These are phyloP conservation scores for Triangularia setosa DNA, from an alignment of 2,329 filamentous ascomycete genomes.

Conservation along the genomic window DNA sequence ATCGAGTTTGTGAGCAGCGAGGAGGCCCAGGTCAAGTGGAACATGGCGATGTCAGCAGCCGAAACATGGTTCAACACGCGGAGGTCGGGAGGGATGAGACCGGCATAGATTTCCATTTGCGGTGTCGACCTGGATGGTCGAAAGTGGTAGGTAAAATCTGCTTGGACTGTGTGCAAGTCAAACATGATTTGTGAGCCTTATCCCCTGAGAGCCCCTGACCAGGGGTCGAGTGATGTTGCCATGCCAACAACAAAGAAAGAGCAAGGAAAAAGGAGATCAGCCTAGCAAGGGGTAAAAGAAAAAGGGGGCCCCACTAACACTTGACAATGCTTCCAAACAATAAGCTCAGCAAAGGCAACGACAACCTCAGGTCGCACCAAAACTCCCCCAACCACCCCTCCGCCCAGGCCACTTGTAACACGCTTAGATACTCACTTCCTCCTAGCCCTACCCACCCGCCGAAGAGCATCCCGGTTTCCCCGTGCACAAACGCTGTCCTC, in stretches of 20 bases:
- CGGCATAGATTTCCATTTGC: constrained; percentile 20
- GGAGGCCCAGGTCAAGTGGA: constrained; percentile 18
- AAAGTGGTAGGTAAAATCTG: constrained; percentile 21
- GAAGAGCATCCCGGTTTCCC: constrained; percentile 3
- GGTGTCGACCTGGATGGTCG: constrained; percentile 4
- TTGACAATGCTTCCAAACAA: constrained; percentile 19
- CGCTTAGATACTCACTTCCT: constrained; percentile 6
- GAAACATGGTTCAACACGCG: constrained; percentile 14
- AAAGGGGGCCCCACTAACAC: constrained; percentile 8
- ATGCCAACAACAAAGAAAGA: background rate
- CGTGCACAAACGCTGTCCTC: constrained; percentile 3
- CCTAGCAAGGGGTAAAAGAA: too few relatives aligned
- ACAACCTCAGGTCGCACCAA: constrained; percentile 11
- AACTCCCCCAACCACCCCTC: constrained; percentile 10
- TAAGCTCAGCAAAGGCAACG: constrained; percentile 10
- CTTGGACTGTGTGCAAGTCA: constrained; percentile 10
- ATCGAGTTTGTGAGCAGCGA: constrained; percentile 19
- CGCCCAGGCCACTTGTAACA: constrained; percentile 12
- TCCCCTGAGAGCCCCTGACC: too few relatives aligned
- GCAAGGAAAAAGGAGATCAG: too few relatives aligned
- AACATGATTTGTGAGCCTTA: background rate
- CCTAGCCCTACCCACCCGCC: constrained; percentile 12
- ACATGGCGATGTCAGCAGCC: constrained; percentile 19
- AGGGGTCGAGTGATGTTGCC: background rate
- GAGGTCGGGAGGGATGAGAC: constrained; percentile 17